Conservation (phyloP, 352 stramenopile species). For the Albugo laibachii region DNA sequence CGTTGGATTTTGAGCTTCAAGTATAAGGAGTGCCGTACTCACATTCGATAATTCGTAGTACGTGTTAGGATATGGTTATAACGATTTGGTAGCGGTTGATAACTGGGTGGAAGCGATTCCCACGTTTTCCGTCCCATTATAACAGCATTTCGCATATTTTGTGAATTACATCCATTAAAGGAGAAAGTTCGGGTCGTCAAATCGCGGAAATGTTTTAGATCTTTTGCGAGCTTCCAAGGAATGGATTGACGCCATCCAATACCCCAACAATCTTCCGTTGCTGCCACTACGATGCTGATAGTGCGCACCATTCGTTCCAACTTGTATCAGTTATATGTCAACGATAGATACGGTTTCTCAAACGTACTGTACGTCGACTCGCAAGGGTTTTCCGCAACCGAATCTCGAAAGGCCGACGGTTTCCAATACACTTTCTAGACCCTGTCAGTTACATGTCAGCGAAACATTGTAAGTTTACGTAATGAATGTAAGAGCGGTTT, state of each 20-base stretch:
- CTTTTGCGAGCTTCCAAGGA: conserved; percentile 88
- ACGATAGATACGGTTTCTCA: too few relatives aligned
- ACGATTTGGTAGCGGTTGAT: conserved; percentile 86
- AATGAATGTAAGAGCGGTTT: neutral
- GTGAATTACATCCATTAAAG: neutral
- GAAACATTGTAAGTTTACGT: conserved; percentile 7
- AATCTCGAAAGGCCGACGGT: too few relatives aligned
- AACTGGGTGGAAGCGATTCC: conserved; percentile 93
- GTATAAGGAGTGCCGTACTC: neutral
- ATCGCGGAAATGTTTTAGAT: conserved; percentile 94
- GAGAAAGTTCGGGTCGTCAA: conserved; percentile 44
- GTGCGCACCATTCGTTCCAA: too few relatives aligned
- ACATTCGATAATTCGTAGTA: conserved; percentile 28
- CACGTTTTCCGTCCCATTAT: conserved; percentile 99
- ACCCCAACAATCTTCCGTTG: conserved; percentile 59
- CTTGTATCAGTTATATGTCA: too few relatives aligned
- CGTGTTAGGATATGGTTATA: conserved; percentile 93
- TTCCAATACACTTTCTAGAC: too few relatives aligned
- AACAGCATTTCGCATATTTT: conserved; percentile 82
- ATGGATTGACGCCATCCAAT: conserved; percentile 77
- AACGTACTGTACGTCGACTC: too few relatives aligned
- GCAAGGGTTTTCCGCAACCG: too few relatives aligned
- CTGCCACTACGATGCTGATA: conserved; percentile 76
- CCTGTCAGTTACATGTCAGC: too few relatives aligned
- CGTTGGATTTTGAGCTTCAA: neutral